Conservation (phyloP, 2,329 filamentous ascomycete genomes). For the Penicillium glabrum region DNA sequence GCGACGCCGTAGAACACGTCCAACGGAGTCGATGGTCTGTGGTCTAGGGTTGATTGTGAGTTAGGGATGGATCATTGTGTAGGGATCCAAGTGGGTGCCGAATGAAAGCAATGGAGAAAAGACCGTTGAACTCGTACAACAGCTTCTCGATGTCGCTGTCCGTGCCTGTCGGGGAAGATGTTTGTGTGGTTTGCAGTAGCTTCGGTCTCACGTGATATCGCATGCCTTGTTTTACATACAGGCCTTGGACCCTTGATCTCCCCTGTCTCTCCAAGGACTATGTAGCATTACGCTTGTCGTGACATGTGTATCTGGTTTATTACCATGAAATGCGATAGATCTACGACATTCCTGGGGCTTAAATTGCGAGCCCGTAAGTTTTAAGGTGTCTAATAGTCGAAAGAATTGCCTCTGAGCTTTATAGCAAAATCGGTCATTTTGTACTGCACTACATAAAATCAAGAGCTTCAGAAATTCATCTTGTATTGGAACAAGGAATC, state of each 20-base stretch:
- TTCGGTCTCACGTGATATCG: not conserved
- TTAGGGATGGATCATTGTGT: not conserved
- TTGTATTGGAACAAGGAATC: not conserved
- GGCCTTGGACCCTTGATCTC: too few species aligned
- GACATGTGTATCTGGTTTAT: too few species aligned
- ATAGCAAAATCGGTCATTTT: too few species aligned
- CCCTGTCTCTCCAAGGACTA: too few species aligned
- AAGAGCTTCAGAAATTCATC: not conserved
- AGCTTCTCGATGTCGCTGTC: not conserved
- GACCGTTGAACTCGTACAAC: not conserved
- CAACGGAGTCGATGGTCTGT: not conserved
- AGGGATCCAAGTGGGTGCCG: not conserved
- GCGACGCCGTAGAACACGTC: conserved; percentile 2
- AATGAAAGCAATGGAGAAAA: not conserved
- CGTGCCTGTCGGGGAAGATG: conserved; percentile 7
- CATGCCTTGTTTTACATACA: too few species aligned
- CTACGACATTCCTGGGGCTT: too few species aligned
- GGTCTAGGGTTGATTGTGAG: not conserved
- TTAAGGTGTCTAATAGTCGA: too few species aligned
- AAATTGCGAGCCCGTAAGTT: too few species aligned
- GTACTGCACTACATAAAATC: too few species aligned
- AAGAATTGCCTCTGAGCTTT: too few species aligned
- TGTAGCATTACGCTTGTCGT: too few species aligned
- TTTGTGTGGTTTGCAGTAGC: conserved; percentile 10
- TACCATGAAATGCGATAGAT: too few species aligned